Conservation (phyloP, 495 filamentous ascomycete species). For the Neurospora sp. region DNA sequence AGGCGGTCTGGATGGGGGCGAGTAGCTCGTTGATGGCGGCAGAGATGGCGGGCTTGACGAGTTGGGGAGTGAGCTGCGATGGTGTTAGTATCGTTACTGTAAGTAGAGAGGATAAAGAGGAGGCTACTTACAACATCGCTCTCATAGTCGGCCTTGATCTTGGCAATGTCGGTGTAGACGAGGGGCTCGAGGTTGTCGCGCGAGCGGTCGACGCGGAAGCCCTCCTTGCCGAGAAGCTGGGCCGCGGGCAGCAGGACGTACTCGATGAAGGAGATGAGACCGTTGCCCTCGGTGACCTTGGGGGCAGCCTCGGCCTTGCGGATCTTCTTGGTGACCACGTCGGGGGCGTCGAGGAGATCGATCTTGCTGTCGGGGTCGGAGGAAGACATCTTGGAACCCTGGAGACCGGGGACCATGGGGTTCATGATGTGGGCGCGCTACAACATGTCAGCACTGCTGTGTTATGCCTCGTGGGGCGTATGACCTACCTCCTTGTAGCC, state of each 20-base stretch:
- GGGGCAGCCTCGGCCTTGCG: slow-evolving; percentile 72
- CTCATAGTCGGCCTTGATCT: slow-evolving; percentile 68
- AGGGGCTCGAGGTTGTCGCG: slow-evolving; percentile 59
- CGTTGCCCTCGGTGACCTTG: slow-evolving; percentile 70
- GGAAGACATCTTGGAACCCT: slow-evolving; percentile 67
- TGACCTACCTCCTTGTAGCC: slow-evolving; percentile 48
- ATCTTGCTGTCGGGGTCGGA: slow-evolving; percentile 68
- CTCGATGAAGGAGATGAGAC: slow-evolving; percentile 73
- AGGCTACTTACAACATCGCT: slow-evolving; percentile 57
- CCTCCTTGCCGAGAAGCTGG: slow-evolving; percentile 37
- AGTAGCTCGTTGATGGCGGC: slow-evolving; percentile 60
- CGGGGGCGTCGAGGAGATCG: slow-evolving; percentile 72
- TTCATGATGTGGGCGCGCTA: slow-evolving; percentile 78
- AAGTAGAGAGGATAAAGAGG: background rate
- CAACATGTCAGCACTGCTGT: too few species aligned
- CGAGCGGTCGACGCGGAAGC: slow-evolving; percentile 48
- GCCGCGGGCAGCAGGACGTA: slow-evolving; percentile 70
- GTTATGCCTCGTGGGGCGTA: too few species aligned
- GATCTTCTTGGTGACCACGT: slow-evolving; percentile 66
- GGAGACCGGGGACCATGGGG: slow-evolving; percentile 80
- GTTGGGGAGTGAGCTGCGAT: slow-evolving; percentile 66
- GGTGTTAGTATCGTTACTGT: slow-evolving; percentile 8
- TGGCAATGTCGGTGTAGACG: slow-evolving; percentile 59
- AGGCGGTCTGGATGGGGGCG: slow-evolving; percentile 64
- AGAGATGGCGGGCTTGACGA: slow-evolving; percentile 69